Evolutionary conservation across 768 basidiomycete species (phyloP), one percentile per base, ranked within the genome.

Genomic region (Tylopilus felleus): DNA sequence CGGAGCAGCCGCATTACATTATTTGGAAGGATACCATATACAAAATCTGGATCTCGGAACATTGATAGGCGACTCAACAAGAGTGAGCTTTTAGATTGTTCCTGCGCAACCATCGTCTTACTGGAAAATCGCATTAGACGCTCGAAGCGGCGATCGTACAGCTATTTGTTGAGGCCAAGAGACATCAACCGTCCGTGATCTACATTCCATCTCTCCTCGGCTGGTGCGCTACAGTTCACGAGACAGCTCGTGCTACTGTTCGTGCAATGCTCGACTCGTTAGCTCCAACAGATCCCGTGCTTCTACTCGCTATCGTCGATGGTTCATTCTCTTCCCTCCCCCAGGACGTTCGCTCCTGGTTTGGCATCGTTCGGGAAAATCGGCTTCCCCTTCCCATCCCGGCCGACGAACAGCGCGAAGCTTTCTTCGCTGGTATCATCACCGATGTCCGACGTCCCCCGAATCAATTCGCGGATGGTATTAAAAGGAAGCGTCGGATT

Each of bases 121-220:
- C 52, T 45, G 39, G 10, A 38, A 9, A 49, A 33, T 14, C 42
- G 27, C 33, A 27, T 7, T 51, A 96, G 93, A 92, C 92, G 1
- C 72, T 84, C 5, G 97, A 99, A 72, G 91, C 97, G 1, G 88
- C 91, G 2, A 85, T 98, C 50, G 93, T 98, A 5, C 95, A 98
- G 62, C 77, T 97, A 17, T 98, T 99, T 65, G 80, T 95, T 21
- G 97, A 99, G 69, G 97, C 96, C 1, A 98, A 98, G 67, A 85
- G 96, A 25, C 92, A 97, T 67, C 94, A 96, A 62, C 97, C 97
- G 0, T 94, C 93, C 0, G 87, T 98, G 35, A 82, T 99, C 45
- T 98, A 95, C 70, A 91, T 99, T 28, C 96, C 96, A 0, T 90
- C 92, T 1, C 80, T 99, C 7, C 64, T 83, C 1, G 81, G 86